Percentiles rank a stretch among this genome's conserved stretches.
phyloP scores from a whole-genome alignment of 495 filamentous ascomycete species.

The Aspergillus taichungensis region DNA sequence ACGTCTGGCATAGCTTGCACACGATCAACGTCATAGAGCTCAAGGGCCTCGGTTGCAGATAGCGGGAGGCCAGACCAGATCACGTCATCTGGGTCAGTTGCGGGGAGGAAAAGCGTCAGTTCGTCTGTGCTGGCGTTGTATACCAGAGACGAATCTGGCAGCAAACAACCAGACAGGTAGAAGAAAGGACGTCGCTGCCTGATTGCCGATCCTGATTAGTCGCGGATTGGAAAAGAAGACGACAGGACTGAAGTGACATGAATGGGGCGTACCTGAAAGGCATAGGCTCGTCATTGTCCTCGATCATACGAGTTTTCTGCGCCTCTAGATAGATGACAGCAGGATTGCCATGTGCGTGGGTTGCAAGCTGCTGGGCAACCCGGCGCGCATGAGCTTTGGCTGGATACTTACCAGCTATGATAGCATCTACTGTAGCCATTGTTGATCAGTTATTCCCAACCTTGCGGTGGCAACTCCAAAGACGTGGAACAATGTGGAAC shows the following conservation, averaged over 20 bases:
- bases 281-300: slow-evolving; percentile 73
- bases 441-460: neutral
- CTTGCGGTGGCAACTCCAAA: too few relatives aligned
- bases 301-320: slow-evolving; percentile 62
- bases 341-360: slow-evolving; percentile 20
- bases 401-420: slow-evolving; percentile 77
- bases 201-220: slow-evolving; percentile 3
- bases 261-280: slow-evolving; percentile 59
- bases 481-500: too few relatives aligned
- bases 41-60: slow-evolving; percentile 59
- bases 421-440: slow-evolving; percentile 33
- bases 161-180: slow-evolving; percentile 82
- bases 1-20: slow-evolving; percentile 62
- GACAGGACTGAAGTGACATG: neutral
- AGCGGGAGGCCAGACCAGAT: slow-evolving; percentile 92
- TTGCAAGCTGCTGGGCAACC: slow-evolving; percentile 64
- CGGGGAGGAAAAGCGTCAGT: slow-evolving; percentile 87
- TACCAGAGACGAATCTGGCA: slow-evolving; percentile 72
- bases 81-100: slow-evolving; percentile 79
- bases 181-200: slow-evolving; percentile 86
- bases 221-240: neutral
- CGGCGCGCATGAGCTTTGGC: slow-evolving; percentile 79
- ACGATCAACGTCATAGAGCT: slow-evolving; percentile 75
- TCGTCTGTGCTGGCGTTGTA: slow-evolving; percentile 66
- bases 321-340: slow-evolving; percentile 75